Evolutionary conservation across 768 basidiomycete genomes (phyloP).

Genomic region (Termitomyces sp.): DNA sequence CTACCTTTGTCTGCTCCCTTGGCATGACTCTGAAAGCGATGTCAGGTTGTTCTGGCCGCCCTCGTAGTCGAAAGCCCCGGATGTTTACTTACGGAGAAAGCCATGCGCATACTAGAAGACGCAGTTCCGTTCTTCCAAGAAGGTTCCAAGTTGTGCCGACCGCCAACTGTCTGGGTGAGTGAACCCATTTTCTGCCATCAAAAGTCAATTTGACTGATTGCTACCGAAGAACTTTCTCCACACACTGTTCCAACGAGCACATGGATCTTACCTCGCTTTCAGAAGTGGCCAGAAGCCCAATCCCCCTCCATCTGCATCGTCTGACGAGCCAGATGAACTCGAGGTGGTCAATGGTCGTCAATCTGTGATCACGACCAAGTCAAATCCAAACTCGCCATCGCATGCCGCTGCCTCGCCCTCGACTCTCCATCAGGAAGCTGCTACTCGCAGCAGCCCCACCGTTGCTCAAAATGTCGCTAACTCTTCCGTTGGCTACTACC

Average conservation of each 20-base stretch:
- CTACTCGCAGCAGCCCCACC: slow-evolving; percentile 15
- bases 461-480: slow-evolving; percentile 12
- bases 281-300: slow-evolving; percentile 19
- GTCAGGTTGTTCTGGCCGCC: slow-evolving; percentile 41
- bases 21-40: not conserved
- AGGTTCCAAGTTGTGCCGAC: slow-evolving; percentile 34
- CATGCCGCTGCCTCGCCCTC: slow-evolving; percentile 15
- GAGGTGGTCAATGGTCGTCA: slow-evolving; percentile 33
- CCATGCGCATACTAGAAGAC: slow-evolving; percentile 33
- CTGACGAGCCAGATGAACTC: slow-evolving; percentile 28
- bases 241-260: slow-evolving; percentile 33
- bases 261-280: slow-evolving; percentile 23
- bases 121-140: slow-evolving; percentile 38
- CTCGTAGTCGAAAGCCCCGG: slow-evolving; percentile 43
- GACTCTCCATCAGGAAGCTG: slow-evolving; percentile 11
- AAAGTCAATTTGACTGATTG: not conserved
- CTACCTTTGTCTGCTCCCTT: not conserved
- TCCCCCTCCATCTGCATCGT: not conserved
- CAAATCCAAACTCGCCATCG: slow-evolving; percentile 26
- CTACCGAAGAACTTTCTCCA: slow-evolving; percentile 30
- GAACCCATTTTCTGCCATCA: not conserved
- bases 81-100: slow-evolving; percentile 36
- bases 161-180: slow-evolving; percentile 32
- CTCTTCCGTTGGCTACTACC: slow-evolving; percentile 21
- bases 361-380: slow-evolving; percentile 26